Base-by-base conservation (phyloP, 2,329 filamentous ascomycete species). In the Epichloe brachyelytri region DNA sequence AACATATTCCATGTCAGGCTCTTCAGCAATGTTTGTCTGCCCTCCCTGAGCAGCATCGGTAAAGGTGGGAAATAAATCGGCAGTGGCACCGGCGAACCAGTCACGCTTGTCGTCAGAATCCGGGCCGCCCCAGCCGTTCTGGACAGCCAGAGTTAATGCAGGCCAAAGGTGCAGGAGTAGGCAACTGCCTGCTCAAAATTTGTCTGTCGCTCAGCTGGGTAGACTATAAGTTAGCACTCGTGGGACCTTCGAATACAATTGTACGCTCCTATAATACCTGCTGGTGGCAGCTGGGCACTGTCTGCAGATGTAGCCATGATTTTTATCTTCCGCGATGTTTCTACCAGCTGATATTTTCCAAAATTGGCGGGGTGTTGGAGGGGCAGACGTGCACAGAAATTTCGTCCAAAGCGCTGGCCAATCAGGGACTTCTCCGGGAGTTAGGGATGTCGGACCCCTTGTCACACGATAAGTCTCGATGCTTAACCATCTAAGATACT, bases 11-110 rank as follows among this genome's bases (percentile, higher is more conserved):
- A 78, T 71, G 59, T 95, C 86, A 11, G 86, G 75, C 58, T 80
- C 77, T 19, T 74, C 70, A 39, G 51, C 48, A 50, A 46, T 59
- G 53, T 50, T 57, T 55, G 54, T 54, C 58, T 56, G 59, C 46
- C 56, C 61, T 45, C 55, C 57, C 40, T 58, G 56, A 44, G 61
- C 58, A 10, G 63, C 57, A 50, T 71, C 67, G 51, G 70, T 69
- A 57, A 95, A 80, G 57, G 89, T 78, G 20, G 74, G 73, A 59
- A 96, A 85, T 55, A 95, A 80, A 26, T 95, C 88, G 53, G 83
- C 85, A 49, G 97, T 76, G 43, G 86, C 86, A 56, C 89, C 90
- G 48, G 87, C 91, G 62, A 98, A 87, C 91, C 90, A 97, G 75
- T 95, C 91, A 62, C 91, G 86, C 73, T 97, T 97, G 68, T 94